Evolutionary conservation across 176 grass and related monocot genomes (phyloP).

Genomic region (Poa pratensis): DNA sequence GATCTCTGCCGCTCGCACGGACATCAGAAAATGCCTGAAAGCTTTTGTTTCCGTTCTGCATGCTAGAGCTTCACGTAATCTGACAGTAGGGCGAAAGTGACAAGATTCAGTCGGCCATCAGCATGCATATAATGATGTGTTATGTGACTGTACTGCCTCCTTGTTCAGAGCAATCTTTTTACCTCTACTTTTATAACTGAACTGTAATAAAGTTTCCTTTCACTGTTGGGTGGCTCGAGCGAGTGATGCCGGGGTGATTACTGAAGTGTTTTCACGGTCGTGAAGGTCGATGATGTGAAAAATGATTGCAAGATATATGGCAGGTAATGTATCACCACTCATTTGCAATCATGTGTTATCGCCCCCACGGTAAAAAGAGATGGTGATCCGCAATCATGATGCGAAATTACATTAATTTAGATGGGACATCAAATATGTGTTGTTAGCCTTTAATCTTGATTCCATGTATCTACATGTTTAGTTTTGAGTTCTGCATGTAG

Average conservation of each 20-base stretch:
- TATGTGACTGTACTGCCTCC: slow-evolving; percentile 42
- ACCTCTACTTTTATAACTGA: neutral
- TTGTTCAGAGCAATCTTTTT: slow-evolving; percentile 34
- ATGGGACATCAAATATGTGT: neutral
- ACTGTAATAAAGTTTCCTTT: neutral
- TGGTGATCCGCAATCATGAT: neutral
- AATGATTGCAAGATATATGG: slow-evolving; percentile 17
- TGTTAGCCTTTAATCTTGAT: no score
- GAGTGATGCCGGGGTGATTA: neutral
- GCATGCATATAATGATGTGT: neutral
- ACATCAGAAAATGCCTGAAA: slow-evolving; percentile 37
- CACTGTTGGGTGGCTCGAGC: neutral
- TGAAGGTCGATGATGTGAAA: neutral
- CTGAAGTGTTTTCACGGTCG: neutral
- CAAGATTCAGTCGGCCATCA: slow-evolving; percentile 34
- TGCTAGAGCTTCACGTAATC: no score
- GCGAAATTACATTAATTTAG: neutral
- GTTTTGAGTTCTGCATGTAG: no score
- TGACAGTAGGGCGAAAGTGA: slow-evolving; percentile 21
- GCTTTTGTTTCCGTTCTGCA: neutral
- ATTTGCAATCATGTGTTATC: slow-evolving; percentile 24
- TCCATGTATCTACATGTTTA: no score
- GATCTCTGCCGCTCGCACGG: slow-evolving; percentile 5
- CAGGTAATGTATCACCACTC: neutral
- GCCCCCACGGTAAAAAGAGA: neutral